These are phyloP conservation scores for Yarrowia sp. DNA, from an alignment of 805 yeast species.

Conservation along the genomic window DNA sequence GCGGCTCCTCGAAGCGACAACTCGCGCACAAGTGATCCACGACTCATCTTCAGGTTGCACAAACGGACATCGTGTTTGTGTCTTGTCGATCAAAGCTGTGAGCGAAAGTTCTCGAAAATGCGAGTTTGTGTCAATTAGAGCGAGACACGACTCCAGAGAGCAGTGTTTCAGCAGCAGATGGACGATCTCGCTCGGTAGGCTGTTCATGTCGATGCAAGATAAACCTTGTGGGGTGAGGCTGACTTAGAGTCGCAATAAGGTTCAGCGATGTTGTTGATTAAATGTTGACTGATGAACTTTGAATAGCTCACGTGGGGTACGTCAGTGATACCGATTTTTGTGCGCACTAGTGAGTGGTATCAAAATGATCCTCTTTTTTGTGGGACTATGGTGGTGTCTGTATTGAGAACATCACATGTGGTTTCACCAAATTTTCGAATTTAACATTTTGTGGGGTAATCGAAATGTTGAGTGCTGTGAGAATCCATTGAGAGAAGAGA, in stretches of 20 bases:
- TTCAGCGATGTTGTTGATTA: too few species aligned
- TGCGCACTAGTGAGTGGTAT: too few species aligned
- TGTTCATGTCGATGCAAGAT: not conserved
- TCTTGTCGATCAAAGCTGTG: not conserved
- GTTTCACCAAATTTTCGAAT: too few species aligned
- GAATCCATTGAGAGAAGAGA: too few species aligned
- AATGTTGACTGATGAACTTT: too few species aligned
- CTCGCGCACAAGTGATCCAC: not conserved
- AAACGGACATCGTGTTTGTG: not conserved
- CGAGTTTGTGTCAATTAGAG: not conserved
- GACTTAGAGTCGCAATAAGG: not conserved
- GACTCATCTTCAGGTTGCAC: not conserved
- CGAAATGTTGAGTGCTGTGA: too few species aligned
- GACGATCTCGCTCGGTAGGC: not conserved
- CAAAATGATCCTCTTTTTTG: too few species aligned
- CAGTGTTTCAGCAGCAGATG: not conserved
- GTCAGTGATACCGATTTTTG: too few species aligned
- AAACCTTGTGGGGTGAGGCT: constrained; percentile 1
- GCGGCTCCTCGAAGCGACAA: not conserved
- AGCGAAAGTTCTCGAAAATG: not conserved
- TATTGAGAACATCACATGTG: too few species aligned
- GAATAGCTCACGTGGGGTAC: too few species aligned
- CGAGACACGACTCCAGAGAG: not conserved
- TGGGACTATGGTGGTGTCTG: too few species aligned
- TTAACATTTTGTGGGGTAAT: too few species aligned